Evolutionary conservation across 2,329 filamentous ascomycete species (phyloP).

Genomic region (Allantophomopsis cytisporea): DNA sequence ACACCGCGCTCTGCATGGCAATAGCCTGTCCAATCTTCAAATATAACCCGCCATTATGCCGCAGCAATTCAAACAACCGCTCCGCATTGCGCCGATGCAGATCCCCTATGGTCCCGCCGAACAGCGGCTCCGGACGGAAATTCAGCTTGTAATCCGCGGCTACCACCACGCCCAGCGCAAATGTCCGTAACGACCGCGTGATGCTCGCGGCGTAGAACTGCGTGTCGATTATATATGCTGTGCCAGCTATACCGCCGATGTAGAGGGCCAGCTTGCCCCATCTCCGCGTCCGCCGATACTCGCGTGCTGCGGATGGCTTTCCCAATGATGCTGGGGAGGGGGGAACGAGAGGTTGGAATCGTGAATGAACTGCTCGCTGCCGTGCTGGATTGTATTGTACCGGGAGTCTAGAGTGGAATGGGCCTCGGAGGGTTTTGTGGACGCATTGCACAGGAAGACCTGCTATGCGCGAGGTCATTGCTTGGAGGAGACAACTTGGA

Average conservation of each 20-base stretch:
- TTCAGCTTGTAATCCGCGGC: slow-evolving; percentile 95
- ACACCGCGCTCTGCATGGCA: slow-evolving; percentile 90
- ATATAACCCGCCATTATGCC: slow-evolving; percentile 83
- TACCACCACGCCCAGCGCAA: slow-evolving; percentile 64
- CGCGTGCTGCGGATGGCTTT: slow-evolving; percentile 53
- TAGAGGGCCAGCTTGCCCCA: slow-evolving; percentile 66
- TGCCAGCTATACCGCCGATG: slow-evolving; percentile 41
- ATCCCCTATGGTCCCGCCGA: slow-evolving; percentile 60
- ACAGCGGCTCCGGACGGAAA: slow-evolving; percentile 67
- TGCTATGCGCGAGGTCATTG: slow-evolving; percentile 15
- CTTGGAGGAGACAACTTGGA: slow-evolving; percentile 3
- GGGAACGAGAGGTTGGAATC: slow-evolving; percentile 56
- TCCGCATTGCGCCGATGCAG: slow-evolving; percentile 77
- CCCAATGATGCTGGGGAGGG: slow-evolving; percentile 71
- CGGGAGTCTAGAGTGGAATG: background rate
- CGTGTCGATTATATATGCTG: slow-evolving; percentile 55
- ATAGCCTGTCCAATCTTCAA: slow-evolving; percentile 97
- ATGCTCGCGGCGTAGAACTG: slow-evolving; percentile 70
- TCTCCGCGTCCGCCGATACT: slow-evolving; percentile 56
- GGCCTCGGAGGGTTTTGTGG: background rate
- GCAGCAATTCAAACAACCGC: slow-evolving; percentile 67
- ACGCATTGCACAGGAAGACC: slow-evolving; percentile 7
- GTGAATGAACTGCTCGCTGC: slow-evolving; percentile 2
- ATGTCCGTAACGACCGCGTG: slow-evolving; percentile 68
- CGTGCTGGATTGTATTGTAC: background rate